Percentiles rank a stretch among this genome's conserved stretches.
phyloP scores from a whole-genome alignment of 2,329 filamentous ascomycete genomes.

The Colletotrichum noveboracense region DNA sequence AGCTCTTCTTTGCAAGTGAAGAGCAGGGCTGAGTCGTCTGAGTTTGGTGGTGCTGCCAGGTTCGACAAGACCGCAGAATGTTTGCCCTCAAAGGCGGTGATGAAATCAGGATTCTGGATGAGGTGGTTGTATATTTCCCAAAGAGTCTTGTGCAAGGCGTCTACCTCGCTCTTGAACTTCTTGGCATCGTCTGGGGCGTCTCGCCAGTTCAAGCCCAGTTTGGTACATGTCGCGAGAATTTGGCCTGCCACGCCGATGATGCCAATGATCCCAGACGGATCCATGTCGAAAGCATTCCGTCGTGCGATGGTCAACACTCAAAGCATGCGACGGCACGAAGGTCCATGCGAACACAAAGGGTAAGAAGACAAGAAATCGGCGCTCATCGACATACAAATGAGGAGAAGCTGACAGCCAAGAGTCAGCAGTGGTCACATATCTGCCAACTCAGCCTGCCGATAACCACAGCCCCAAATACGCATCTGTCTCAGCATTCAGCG shows the following conservation, averaged over 20 bases:
- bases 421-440: background rate
- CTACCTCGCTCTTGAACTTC: conserved; percentile 12
- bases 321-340: background rate
- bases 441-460: background rate
- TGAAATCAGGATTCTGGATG: conserved; percentile 24
- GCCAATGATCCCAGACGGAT: conserved; percentile 10
- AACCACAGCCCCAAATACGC: background rate
- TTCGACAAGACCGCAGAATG: conserved; percentile 19
- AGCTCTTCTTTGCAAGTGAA: background rate
- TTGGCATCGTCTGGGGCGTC: conserved; percentile 12
- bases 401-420: background rate
- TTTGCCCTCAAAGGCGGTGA: conserved; percentile 23
- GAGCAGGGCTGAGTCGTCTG: background rate
- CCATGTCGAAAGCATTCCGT: background rate
- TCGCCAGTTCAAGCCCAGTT: conserved; percentile 20
- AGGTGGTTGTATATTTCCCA: conserved; percentile 13
- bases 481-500: background rate
- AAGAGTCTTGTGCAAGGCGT: conserved; percentile 5
- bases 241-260: conserved; percentile 17
- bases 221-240: background rate
- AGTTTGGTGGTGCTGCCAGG: background rate
- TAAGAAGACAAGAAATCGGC: background rate
- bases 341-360: background rate
- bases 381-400: background rate
- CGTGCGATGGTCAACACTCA: background rate